Evolutionary conservation across 23 red algal genomes (phyloP).

Genomic region (Gracilariopsis chorda): DNA sequence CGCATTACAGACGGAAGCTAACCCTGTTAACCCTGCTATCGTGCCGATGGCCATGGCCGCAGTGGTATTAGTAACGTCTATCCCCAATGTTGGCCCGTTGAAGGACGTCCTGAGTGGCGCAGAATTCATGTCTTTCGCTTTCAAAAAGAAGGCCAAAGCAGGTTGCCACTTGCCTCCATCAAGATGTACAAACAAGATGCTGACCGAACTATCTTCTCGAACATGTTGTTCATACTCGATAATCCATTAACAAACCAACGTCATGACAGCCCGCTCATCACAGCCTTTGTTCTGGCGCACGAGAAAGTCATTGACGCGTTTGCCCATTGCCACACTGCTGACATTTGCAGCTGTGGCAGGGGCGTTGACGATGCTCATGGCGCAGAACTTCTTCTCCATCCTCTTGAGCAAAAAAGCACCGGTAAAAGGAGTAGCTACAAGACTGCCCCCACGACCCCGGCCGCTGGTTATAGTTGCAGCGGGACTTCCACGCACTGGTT

Average conservation of each 20-base stretch:
- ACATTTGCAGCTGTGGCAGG: background rate
- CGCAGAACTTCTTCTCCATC: background rate
- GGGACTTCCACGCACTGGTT: constrained; percentile 33
- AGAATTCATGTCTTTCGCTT: too few relatives aligned
- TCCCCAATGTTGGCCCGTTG: too few relatives aligned
- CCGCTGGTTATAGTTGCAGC: constrained; percentile 15
- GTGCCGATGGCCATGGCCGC: too few relatives aligned
- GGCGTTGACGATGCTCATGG: background rate
- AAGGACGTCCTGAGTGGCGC: too few relatives aligned
- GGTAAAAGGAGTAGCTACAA: background rate
- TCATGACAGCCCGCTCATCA: constrained; percentile 11
- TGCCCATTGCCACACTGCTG: constrained; percentile 13
- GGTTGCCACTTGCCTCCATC: background rate
- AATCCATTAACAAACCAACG: background rate
- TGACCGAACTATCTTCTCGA: background rate
- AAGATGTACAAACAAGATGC: too few relatives aligned
- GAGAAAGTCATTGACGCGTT: constrained; percentile 5
- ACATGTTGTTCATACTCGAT: background rate
- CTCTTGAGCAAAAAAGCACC: background rate
- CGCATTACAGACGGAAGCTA: too few relatives aligned
- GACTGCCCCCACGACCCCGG: background rate
- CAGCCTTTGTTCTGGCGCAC: constrained; percentile 35
- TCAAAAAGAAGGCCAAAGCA: background rate
- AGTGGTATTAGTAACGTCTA: too few relatives aligned
- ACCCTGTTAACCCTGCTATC: too few relatives aligned